Evolutionary conservation across 2,329 filamentous ascomycete genomes (phyloP).

Genomic region (Cladosporium phlei): DNA sequence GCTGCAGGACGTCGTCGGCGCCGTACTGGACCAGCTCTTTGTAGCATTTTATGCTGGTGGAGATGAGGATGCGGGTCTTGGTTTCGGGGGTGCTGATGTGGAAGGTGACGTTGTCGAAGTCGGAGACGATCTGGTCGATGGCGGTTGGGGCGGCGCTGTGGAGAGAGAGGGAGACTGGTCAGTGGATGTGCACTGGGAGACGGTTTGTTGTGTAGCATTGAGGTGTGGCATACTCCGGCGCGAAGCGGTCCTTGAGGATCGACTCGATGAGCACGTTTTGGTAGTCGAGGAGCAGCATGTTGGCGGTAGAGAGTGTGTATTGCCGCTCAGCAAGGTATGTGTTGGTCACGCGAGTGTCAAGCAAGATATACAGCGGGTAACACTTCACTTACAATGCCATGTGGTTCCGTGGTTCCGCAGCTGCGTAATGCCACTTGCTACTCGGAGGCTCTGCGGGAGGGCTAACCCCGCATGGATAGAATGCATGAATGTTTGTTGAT

Average conservation of each 20-base stretch:
- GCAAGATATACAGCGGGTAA: too few species aligned
- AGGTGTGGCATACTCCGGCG: constrained; percentile 21
- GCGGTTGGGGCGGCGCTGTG: constrained; percentile 73
- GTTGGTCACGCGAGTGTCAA: too few species aligned
- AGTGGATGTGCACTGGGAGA: neutral
- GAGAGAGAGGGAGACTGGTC: constrained; percentile 3
- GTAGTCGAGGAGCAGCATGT: constrained; percentile 92
- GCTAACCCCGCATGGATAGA: too few species aligned
- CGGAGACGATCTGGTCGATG: constrained; percentile 97
- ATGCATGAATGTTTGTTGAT: too few species aligned
- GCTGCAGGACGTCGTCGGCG: constrained; percentile 81
- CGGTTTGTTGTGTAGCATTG: neutral
- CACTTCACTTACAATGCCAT: too few species aligned
- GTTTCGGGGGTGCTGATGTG: constrained; percentile 94
- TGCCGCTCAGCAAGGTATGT: too few species aligned
- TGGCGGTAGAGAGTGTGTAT: too few species aligned
- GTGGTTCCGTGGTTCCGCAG: too few species aligned
- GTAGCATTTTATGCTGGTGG: constrained; percentile 92
- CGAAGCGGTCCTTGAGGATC: constrained; percentile 90
- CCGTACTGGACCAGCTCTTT: constrained; percentile 88
- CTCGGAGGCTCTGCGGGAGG: too few species aligned
- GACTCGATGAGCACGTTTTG: constrained; percentile 98
- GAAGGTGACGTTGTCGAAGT: constrained; percentile 98
- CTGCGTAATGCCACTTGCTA: too few species aligned
- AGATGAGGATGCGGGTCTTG: constrained; percentile 92